These are phyloP conservation scores for Bipolaris oryzae DNA, from an alignment of 2,329 filamentous ascomycete species.

Conservation along the genomic window DNA sequence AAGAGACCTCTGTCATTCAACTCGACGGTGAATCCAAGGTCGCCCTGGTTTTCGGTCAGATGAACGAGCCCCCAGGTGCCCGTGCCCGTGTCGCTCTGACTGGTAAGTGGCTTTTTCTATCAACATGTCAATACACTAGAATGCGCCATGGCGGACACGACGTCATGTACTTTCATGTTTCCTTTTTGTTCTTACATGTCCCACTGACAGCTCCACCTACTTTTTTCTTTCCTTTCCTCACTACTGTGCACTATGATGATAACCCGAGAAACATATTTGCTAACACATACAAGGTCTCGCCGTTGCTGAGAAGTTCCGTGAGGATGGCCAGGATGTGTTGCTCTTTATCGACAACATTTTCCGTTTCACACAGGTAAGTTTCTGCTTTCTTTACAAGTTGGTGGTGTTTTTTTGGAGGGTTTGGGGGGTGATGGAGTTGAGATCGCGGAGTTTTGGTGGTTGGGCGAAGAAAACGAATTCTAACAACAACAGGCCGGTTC, in stretches of 20 bases:
- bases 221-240: neutral
- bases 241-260: neutral
- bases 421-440: too few species aligned
- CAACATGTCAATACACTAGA: too few species aligned
- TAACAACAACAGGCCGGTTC: slow-evolving; percentile 73
- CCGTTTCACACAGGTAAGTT: too few species aligned
- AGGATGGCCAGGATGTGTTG: slow-evolving; percentile 90
- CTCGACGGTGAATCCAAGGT: slow-evolving; percentile 99
- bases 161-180: too few species aligned
- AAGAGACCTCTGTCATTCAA: slow-evolving; percentile 99
- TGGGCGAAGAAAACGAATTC: too few species aligned
- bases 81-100: slow-evolving; percentile 99
- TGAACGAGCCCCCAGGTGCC: slow-evolving; percentile 99
- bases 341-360: slow-evolving; percentile 99
- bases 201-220: neutral
- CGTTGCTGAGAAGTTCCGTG: slow-evolving; percentile 72
- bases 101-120: slow-evolving; percentile 54
- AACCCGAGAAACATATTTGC: neutral
- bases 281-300: neutral
- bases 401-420: too few species aligned
- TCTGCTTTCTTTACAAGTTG: too few species aligned
- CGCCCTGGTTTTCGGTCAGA: slow-evolving; percentile 98
- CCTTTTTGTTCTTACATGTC: too few species aligned
- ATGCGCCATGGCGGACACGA: too few species aligned
- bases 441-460: too few species aligned